Evolutionary conservation across 306 rosid genomes (phyloP), one percentile per base, ranked within the genome.

Genomic region (Cucumis melo): DNA sequence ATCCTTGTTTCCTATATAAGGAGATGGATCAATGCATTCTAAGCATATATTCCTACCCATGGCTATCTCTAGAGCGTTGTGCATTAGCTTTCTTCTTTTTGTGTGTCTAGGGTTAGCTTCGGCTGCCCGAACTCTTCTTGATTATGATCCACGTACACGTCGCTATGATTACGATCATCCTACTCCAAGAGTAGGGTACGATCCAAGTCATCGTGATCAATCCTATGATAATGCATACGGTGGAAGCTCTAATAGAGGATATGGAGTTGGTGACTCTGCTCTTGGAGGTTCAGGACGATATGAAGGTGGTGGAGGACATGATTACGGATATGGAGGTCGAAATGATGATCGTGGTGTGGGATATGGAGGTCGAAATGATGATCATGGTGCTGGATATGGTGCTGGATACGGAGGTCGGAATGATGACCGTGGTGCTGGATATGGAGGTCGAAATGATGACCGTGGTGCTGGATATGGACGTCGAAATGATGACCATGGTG

Each of bases 71-170:
- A 86, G 24, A 76, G 60, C 78, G 78, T 59, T 79, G 0, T 19
- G 23, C 78, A 36, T 85, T 79, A 62, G 79, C 75, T 54, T 93
- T 85, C 75, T 89, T 51, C 68, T 86, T 10, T 73, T 88, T 3
- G 44, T 91, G 68, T 78, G 86, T 73, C 41, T 89, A 5, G 88
- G 91, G 2, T 23, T 87, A 39, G 84, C 91, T 76, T 89, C 93
- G 7, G 90, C 93, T 0, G 83, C 84, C 48, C 81, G 97, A 85
- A 71, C 83, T 21, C 79, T 88, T n/a, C 89, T 93, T 41, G 80
- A 74, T 44, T 75, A 78, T 83, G 89, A 80, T n/a, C 79, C 75
- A 8, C 44, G 21, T 14, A 7, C 71, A 16, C 68, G 14, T 80
- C 16, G 83, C 62, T 77, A 82, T 16, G 81, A 78, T 17, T 51